Base-by-base conservation (phyloP, 805 yeast species). In the Metschnikowia dekortorum region DNA sequence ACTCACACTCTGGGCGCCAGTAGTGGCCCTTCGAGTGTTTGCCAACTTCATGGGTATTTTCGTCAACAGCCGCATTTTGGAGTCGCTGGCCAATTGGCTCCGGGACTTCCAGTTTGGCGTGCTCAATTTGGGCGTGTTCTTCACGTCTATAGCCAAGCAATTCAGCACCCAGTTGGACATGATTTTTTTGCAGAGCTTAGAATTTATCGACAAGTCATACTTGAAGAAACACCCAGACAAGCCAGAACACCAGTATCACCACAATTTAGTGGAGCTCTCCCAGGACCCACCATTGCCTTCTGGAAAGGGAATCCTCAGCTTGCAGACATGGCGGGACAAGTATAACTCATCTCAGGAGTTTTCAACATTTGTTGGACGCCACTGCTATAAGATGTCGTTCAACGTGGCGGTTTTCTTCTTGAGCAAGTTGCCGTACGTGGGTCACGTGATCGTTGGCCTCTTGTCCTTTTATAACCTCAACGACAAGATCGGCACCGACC, bases 381-480 rank as follows among this genome's bases (percentile, higher is more conserved):
- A 58, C 45, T 22, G 50, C 38, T 49, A 51, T 6, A 52, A 48
- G 14, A 49, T 62, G 6, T 46, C 64, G 62, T 46, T 60, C 39
- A 70, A 72, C 30, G 47, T 71, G 14, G 54, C 60, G 8, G 51
- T 75, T 11, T 73, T 67, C 48, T 29, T 63, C 3, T 49, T 72
- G n/a, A 64, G 75, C 8, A 60, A 61, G 48, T 49, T 74, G 6
- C 82, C 85, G 1, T 61, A 64, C 26, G 50, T 76, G 13, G 82
- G 82, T 1, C 49, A 65, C 3, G 50, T 76, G 16, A 65, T 75
- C 4, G 58, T 79, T 13, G 77, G 81, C 1, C 49, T 70, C 0
- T 59, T 70, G 10, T 68, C 82, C 4, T 78, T 79, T 56, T 70
- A 68, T 50, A 67, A 68, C 6, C 71, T 81, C 50, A 64, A 74